phyloP scores from a whole-genome alignment of 495 filamentous ascomycete species.

The Podospora didyma region DNA sequence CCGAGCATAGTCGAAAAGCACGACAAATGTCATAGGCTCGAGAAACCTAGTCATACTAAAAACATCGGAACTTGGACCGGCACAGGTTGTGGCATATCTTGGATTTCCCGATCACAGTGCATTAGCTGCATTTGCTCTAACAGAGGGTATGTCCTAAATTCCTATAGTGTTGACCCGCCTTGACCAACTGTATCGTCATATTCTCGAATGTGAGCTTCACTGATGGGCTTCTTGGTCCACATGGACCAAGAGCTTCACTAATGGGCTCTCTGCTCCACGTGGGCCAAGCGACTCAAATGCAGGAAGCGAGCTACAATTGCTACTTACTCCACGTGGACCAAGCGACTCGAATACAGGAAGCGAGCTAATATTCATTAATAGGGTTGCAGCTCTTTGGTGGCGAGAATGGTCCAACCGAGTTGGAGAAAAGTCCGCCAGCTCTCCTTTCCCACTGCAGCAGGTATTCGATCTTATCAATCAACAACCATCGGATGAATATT shows the following conservation, averaged over 20 bases:
- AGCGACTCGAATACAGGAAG: neutral
- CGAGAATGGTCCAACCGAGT: neutral
- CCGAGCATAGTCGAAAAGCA: neutral
- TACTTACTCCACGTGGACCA: no score
- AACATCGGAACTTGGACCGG: neutral
- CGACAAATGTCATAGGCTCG: neutral
- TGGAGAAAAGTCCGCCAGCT: neutral
- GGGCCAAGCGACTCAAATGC: neutral
- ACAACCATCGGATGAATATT: neutral
- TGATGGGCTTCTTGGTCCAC: neutral
- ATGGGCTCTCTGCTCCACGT: no score
- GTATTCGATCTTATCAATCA: neutral
- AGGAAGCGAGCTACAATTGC: neutral
- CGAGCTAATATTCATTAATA: neutral
- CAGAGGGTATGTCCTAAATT: neutral
- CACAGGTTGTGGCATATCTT: neutral
- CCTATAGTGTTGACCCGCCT: neutral
- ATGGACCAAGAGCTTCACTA: no score
- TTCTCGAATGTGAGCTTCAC: neutral
- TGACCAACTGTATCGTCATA: neutral
- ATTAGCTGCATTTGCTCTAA: neutral
- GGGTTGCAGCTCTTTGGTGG: neutral
- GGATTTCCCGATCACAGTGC: neutral
- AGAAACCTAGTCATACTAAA: neutral
- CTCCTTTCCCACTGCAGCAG: neutral